These are phyloP conservation scores for Ceriops decandra DNA, from an alignment of 345 rosid species.

Conservation along the genomic window DNA sequence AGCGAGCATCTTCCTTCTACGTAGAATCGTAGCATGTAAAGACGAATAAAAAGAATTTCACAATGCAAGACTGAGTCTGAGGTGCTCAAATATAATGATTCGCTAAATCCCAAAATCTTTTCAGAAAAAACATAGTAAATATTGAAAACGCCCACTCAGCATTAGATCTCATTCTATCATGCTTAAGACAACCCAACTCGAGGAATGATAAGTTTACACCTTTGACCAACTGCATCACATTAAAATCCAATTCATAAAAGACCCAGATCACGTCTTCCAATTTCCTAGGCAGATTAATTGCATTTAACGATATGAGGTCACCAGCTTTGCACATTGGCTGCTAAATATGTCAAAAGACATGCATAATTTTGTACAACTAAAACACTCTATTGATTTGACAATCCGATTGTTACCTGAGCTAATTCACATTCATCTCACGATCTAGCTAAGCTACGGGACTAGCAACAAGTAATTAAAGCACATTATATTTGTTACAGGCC, in stretches of 20 bases:
- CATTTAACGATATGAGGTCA: neutral
- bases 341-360: neutral
- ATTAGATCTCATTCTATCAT: neutral
- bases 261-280: neutral
- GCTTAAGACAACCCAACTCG: neutral
- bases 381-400: neutral
- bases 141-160: neutral
- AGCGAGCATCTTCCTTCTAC: too few species aligned
- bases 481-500: too few species aligned
- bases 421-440: constrained; percentile 14
- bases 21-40: neutral
- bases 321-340: neutral
- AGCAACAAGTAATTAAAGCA: neutral
- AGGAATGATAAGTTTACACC: neutral
- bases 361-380: neutral
- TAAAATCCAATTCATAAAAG: too few species aligned
- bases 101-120: neutral
- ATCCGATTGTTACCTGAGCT: neutral
- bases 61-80: neutral
- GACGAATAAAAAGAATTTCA: neutral
- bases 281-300: constrained; percentile 4
- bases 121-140: too few species aligned
- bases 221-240: neutral
- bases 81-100: too few species aligned
- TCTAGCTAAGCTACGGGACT: neutral